Evolutionary conservation across 2,329 filamentous ascomycete species (phyloP).

Genomic region (Diaporthe eres): DNA sequence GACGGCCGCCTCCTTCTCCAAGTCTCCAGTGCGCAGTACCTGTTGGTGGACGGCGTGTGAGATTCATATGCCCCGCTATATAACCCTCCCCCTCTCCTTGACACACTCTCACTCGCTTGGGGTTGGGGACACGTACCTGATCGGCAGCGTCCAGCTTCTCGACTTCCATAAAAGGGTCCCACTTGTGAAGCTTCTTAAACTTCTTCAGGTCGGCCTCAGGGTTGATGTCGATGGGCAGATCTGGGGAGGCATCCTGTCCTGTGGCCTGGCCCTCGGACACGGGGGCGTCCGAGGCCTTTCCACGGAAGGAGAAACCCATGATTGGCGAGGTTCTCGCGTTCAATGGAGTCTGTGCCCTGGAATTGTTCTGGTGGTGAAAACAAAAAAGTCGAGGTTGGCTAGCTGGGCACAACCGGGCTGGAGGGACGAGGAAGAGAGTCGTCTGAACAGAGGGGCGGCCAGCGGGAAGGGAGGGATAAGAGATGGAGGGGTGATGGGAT

Average conservation of each 20-base stretch:
- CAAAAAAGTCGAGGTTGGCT: not conserved
- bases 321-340: not conserved
- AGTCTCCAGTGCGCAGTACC: slow-evolving; percentile 35
- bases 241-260: slow-evolving; percentile 21
- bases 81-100: slow-evolving; percentile 53
- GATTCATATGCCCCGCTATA: not conserved
- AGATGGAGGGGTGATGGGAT: not conserved
- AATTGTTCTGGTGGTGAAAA: not conserved
- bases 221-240: slow-evolving; percentile 22
- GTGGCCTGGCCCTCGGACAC: slow-evolving; percentile 28
- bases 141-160: slow-evolving; percentile 68
- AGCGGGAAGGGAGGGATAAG: not conserved
- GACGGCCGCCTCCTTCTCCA: slow-evolving; percentile 46
- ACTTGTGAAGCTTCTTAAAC: slow-evolving; percentile 66
- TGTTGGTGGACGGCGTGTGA: slow-evolving; percentile 5
- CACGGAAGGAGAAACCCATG: slow-evolving; percentile 39
- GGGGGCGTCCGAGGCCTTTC: slow-evolving; percentile 27
- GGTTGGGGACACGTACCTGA: slow-evolving; percentile 53
- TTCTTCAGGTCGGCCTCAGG: slow-evolving; percentile 45
- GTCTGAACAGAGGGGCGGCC: not conserved
- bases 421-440: not conserved
- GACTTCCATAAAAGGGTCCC: slow-evolving; percentile 70
- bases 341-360: not conserved
- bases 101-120: slow-evolving; percentile 53
- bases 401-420: not conserved